A percentile compares a stretch with the other conserved stretches of the same genome.
These are phyloP conservation scores for Trichoderma virens DNA, from an alignment of 495 filamentous ascomycete species.

Conservation along the genomic window DNA sequence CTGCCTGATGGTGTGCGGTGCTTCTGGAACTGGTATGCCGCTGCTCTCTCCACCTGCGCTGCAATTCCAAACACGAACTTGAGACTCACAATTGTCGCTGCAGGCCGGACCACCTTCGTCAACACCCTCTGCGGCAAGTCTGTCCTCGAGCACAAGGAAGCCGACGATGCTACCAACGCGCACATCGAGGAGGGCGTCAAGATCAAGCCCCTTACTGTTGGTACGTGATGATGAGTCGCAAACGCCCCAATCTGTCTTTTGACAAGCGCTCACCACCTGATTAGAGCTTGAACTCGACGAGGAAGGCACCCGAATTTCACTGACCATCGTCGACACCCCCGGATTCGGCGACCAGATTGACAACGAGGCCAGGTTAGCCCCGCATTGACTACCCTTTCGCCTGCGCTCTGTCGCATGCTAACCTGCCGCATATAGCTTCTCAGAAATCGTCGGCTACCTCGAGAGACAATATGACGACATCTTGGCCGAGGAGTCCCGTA, in stretches of 20 bases:
- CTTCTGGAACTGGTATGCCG: slow-evolving; percentile 87
- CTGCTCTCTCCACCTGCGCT: slow-evolving; percentile 11
- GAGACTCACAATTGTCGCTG: slow-evolving; percentile 12
- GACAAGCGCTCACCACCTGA: slow-evolving; percentile 13
- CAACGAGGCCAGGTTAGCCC: slow-evolving; percentile 86
- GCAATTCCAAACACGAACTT: slow-evolving; percentile 19
- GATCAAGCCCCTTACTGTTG: slow-evolving; percentile 97
- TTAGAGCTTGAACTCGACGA: slow-evolving; percentile 94
- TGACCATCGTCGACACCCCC: slow-evolving; percentile 97
- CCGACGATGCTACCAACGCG: slow-evolving; percentile 78
- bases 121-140: slow-evolving; percentile 97
- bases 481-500: slow-evolving; percentile 96
- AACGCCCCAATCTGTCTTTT: background rate
- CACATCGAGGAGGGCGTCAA: slow-evolving; percentile 94
- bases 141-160: slow-evolving; percentile 80
- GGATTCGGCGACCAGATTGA: slow-evolving; percentile 99
- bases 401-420: slow-evolving; percentile 7
- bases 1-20: slow-evolving; percentile 99
- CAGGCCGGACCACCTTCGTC: slow-evolving; percentile 96
- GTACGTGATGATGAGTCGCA: slow-evolving; percentile 45
- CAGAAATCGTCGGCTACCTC: slow-evolving; percentile 93
- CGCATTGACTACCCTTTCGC: background rate
- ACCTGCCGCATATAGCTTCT: slow-evolving; percentile 56
- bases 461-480: slow-evolving; percentile 99
- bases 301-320: slow-evolving; percentile 93